Evolutionary conservation across 495 filamentous ascomycete species (phyloP), one percentile per base, ranked within the genome.

Genomic region (Trichoderma parareesei): DNA sequence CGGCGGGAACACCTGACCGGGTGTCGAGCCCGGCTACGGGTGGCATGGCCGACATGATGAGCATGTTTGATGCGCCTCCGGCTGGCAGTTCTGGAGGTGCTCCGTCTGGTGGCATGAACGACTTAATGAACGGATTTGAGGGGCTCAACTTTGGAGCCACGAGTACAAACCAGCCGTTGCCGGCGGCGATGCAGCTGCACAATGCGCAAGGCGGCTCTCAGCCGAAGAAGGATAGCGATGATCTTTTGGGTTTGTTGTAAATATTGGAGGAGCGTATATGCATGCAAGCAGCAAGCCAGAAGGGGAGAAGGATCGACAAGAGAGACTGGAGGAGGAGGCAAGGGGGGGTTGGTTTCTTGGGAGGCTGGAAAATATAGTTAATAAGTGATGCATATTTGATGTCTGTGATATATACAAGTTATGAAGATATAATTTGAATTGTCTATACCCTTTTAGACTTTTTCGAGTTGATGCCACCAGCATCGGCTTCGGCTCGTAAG

Each of bases 241-340:
- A 98, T 77, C 82, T 98, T 64, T 73, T 98, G 75, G 91, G 90
- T 27, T 78, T 98, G 73, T 96, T 97, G 75, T 97, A 85, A 66
- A 49, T 33, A 3, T 6, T 3, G 9, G 5, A 13, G 10, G 37
- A 37, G n/a, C 37, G 20, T 57, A 37, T 37, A 57, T 13, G 33
- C 11, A 37, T 48, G 16, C 14, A 41, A 14, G 49, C 4, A 41
- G 37, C 18, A n/a, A 41, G 18, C 18, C 18, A 61, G 42, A 61
- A 27, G 6, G 18, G 37, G 8, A 20, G 35, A 35, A 20, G 60
- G 33, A 38, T 4, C 8, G n/a, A 14, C n/a, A 37, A 42, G 13
- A 27, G 27, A 49, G 18, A 49, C 20, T 16, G n/a, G 46, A 49
- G 46, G 9, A 18, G 46, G 57, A 60, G 20, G 27, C 35, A 18